These are phyloP conservation scores for Backusella luteola DNA, from an alignment of 192 early-diverging fungal genomes.

Conservation along the genomic window DNA sequence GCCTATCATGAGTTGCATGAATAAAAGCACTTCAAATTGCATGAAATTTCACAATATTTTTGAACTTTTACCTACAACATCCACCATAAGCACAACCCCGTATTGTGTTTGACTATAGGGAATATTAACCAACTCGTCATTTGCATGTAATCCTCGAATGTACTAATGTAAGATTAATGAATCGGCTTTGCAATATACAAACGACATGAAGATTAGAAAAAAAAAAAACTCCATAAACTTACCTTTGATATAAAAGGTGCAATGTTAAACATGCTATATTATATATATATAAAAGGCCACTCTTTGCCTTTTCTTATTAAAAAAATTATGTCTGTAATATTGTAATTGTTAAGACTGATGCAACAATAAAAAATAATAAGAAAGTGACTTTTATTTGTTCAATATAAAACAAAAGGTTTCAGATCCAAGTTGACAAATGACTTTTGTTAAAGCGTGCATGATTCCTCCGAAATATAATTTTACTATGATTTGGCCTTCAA, in stretches of 20 bases:
- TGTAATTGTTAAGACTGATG: neutral
- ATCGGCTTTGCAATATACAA: neutral
- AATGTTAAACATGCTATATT: conserved; percentile 5
- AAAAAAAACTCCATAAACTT: neutral
- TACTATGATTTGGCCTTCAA: too few species aligned
- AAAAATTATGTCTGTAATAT: neutral
- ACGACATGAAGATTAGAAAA: neutral
- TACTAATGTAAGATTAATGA: conserved; percentile 27
- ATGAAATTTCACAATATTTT: neutral
- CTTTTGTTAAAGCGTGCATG: neutral
- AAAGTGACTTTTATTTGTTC: neutral
- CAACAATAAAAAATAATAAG: neutral
- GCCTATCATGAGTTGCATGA: conserved; percentile 21
- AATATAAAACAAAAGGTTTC: neutral
- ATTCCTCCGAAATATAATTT: neutral
- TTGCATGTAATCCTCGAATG: conserved; percentile 42
- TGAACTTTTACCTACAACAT: conserved; percentile 39
- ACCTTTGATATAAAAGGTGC: conserved; percentile 4
- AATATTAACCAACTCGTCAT: conserved; percentile 32
- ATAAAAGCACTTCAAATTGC: neutral
- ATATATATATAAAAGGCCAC: neutral
- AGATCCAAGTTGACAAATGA: neutral
- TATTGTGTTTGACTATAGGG: conserved; percentile 48
- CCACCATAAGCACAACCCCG: conserved; percentile 53
- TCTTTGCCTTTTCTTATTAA: neutral